Evolutionary conservation across 176 grass and related monocot genomes (phyloP).

Genomic region (Microstegium vimineum): DNA sequence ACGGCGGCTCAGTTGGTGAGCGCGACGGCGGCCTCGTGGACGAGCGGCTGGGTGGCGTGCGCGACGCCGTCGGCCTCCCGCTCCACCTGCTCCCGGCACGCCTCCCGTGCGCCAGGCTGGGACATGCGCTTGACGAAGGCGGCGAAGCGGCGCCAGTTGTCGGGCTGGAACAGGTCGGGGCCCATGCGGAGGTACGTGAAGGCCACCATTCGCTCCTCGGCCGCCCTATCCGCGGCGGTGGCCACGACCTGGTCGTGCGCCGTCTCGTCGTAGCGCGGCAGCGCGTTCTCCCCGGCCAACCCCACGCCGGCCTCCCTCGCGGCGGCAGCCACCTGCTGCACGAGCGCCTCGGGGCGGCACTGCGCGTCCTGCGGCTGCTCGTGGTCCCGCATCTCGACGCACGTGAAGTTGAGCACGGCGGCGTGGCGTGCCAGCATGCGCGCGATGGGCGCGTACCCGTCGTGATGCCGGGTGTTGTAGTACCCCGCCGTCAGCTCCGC

Average conservation of each 20-base stretch:
- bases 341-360: constrained; percentile 59
- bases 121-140: constrained; percentile 62
- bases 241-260: constrained; percentile 61
- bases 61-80: constrained; percentile 38
- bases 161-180: constrained; percentile 51
- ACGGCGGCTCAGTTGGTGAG: neutral
- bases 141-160: constrained; percentile 71
- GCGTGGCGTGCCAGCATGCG: constrained; percentile 37
- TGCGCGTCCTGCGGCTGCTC: constrained; percentile 69
- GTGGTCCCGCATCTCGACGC: constrained; percentile 70
- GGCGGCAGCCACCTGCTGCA: constrained; percentile 58
- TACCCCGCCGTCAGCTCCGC: constrained; percentile 69
- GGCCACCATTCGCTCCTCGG: constrained; percentile 57
- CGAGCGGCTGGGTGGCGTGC: constrained; percentile 50
- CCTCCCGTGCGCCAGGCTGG: neutral
- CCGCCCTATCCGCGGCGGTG: constrained; percentile 20
- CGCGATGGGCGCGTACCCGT: constrained; percentile 64
- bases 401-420: constrained; percentile 79
- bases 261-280: constrained; percentile 61
- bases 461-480: constrained; percentile 58
- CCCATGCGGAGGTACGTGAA: constrained; percentile 87
- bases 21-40: constrained; percentile 48
- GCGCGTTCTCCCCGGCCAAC: constrained; percentile 67
- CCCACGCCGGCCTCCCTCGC: constrained; percentile 35
- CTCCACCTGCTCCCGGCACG: constrained; percentile 28